phyloP scores from a whole-genome alignment of 1,284 basidiomycete species.

The Paramarasmius palmivorus region DNA sequence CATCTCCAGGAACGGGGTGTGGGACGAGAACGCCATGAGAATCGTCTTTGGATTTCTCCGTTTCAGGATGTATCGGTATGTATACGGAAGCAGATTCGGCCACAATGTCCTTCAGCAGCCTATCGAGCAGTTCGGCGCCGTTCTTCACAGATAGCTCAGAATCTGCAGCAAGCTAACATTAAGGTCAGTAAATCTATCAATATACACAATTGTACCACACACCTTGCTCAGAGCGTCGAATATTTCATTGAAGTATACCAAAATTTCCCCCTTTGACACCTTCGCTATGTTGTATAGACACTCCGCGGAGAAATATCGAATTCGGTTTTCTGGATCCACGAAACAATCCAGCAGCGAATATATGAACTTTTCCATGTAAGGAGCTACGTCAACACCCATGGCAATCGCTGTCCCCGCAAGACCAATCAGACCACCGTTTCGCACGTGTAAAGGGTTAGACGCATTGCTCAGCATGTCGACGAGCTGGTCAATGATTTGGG shows the following conservation, averaged over 20 bases:
- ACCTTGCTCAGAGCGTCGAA: constrained; percentile 98
- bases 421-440: constrained; percentile 96
- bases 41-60: constrained; percentile 62
- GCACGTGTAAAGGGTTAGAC: constrained; percentile 81
- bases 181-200: not conserved
- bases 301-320: constrained; percentile 96
- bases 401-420: constrained; percentile 97
- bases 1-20: constrained; percentile 50
- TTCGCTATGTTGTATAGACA: constrained; percentile 99
- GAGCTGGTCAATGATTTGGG: constrained; percentile 91
- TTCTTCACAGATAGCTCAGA: constrained; percentile 98
- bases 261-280: constrained; percentile 95
- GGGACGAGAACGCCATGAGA: constrained; percentile 63
- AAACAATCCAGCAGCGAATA: constrained; percentile 93
- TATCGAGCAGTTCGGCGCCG: constrained; percentile 96
- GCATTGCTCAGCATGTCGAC: constrained; percentile 88
- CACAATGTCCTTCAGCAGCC: constrained; percentile 96
- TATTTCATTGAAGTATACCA: constrained; percentile 98
- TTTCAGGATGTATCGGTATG: constrained; percentile 86
- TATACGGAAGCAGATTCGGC: constrained; percentile 96
- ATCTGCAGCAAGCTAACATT: constrained; percentile 86
- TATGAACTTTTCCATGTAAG: constrained; percentile 93
- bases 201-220: constrained; percentile 23
- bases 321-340: constrained; percentile 91
- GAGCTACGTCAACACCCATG: constrained; percentile 88